Percentiles rank a stretch among this genome's conserved stretches.
These are phyloP conservation scores for Phytophthora ohioensis DNA, from an alignment of 352 stramenopile genomes.

Conservation along the genomic window DNA sequence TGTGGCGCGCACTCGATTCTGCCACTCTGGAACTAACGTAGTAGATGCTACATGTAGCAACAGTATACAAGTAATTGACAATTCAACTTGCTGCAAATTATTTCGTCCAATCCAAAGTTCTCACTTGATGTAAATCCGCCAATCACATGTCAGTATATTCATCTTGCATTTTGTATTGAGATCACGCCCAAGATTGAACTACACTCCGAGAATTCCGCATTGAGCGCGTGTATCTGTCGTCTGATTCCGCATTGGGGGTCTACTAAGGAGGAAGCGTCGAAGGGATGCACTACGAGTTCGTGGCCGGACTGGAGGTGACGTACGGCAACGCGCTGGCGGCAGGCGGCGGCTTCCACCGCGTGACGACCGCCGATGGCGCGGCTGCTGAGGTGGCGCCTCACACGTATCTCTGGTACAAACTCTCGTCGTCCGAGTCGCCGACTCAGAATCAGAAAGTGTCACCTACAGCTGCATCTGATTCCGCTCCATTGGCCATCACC, in stretches of 20 bases:
- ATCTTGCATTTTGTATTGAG: slow-evolving; percentile 12
- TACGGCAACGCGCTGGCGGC: slow-evolving; percentile 87
- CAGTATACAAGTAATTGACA: no score
- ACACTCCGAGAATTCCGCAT: slow-evolving; percentile 9
- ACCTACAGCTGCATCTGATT: slow-evolving; percentile 3
- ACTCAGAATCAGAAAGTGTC: slow-evolving; percentile 7
- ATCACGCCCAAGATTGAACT: slow-evolving; percentile 17
- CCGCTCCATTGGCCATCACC: slow-evolving; percentile 47
- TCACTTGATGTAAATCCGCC: background rate
- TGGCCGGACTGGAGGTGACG: slow-evolving; percentile 82
- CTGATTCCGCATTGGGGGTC: slow-evolving; percentile 17
- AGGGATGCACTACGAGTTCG: slow-evolving; percentile 78
- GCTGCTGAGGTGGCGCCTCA: slow-evolving; percentile 82
- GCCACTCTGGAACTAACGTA: slow-evolving; percentile 26
- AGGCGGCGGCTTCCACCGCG: slow-evolving; percentile 83
- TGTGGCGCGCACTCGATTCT: slow-evolving; percentile 66
- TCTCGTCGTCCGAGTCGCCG: slow-evolving; percentile 24
- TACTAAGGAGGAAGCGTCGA: background rate
- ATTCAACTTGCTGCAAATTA: slow-evolving; percentile 15
- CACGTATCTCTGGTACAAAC: slow-evolving; percentile 91
- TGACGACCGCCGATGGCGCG: slow-evolving; percentile 75
- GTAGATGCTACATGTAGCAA: slow-evolving; percentile 16
- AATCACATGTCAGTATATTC: slow-evolving; percentile 3
- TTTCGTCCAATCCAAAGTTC: background rate
- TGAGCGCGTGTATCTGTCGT: background rate